Evolutionary conservation across 2,329 filamentous ascomycete genomes (phyloP), one percentile per base, ranked within the genome.

Genomic region (Malbranchea zuffiana): DNA sequence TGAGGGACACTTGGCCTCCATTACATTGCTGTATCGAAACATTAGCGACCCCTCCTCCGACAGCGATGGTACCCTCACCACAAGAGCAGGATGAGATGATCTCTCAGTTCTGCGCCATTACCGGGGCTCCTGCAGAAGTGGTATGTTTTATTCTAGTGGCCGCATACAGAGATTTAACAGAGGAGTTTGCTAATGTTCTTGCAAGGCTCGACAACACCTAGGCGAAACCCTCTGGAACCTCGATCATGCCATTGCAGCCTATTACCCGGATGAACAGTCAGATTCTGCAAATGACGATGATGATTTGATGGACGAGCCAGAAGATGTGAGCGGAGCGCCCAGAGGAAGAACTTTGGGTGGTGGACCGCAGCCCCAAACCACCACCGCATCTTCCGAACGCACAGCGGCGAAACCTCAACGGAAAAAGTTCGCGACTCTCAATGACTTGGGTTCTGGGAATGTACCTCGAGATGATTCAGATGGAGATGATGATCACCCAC

Each of bases 151-250:
- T 10, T 27, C 15, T 11, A 27, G 6, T 30, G 13, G 6, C 15
- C 20, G 15, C 36, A 32, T 28, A 28, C 30, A 43, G n/a, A n/a
- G n/a, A n/a, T n/a, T n/a, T n/a, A n/a, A n/a, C n/a, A n/a, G n/a
- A n/a, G n/a, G n/a, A n/a, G n/a, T n/a, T n/a, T n/a, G n/a, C n/a
- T n/a, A n/a, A n/a, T n/a, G n/a, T 40, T 38, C 12, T 17, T 6
- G 5, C 10, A 44, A 86, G 80, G 81, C 81, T 31, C 67, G 67
- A 39, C 68, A 78, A 43, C 81, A 81, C 47, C 74, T 88, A 5
- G 64, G 67, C 15, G 69, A 71, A 23, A 76, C 71, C 50, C 62
- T 71, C 45, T 85, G 81, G 78, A 71, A 85, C 50, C 61, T 83
- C 28, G 66, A 71, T 46, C 62, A 67, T 6, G 80, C 80, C 11